These are phyloP conservation scores for Suillus alpinus DNA, from an alignment of 768 basidiomycete species.

Conservation along the genomic window DNA sequence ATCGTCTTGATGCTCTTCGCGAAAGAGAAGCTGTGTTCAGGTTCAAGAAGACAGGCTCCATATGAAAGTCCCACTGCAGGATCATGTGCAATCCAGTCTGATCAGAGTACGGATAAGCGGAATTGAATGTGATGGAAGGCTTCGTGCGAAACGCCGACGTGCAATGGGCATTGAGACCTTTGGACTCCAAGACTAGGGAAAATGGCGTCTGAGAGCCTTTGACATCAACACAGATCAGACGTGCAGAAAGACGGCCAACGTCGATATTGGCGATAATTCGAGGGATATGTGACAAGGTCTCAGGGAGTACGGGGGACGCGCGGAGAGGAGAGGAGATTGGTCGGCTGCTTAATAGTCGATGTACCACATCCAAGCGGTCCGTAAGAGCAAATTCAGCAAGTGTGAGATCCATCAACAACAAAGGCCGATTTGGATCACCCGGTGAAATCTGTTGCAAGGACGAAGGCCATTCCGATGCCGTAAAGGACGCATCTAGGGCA, in stretches of 20 bases:
- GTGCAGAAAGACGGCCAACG: slow-evolving; percentile 48
- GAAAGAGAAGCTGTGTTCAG: slow-evolving; percentile 31
- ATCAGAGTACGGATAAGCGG: slow-evolving; percentile 22
- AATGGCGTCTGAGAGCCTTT: slow-evolving; percentile 40
- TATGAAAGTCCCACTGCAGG: slow-evolving; percentile 36
- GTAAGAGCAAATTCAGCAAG: slow-evolving; percentile 47
- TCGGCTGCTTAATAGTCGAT: slow-evolving; percentile 32
- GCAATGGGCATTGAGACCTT: slow-evolving; percentile 45
- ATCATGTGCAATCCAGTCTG: slow-evolving; percentile 45
- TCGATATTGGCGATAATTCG: slow-evolving; percentile 45
- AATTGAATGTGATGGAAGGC: slow-evolving; percentile 12
- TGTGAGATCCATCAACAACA: slow-evolving; percentile 46
- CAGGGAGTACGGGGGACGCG: slow-evolving; percentile 23
- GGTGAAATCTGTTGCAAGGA: slow-evolving; percentile 52
- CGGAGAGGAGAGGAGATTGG: slow-evolving; percentile 17
- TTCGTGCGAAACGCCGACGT: slow-evolving; percentile 41
- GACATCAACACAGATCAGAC: slow-evolving; percentile 47
- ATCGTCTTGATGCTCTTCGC: slow-evolving; percentile 26
- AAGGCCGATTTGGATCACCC: slow-evolving; percentile 58
- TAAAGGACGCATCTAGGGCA: slow-evolving; percentile 23
- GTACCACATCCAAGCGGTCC: slow-evolving; percentile 53
- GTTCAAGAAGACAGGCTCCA: slow-evolving; percentile 54
- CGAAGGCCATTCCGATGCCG: slow-evolving; percentile 61
- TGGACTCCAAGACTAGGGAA: slow-evolving; percentile 54
- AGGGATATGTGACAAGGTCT: slow-evolving; percentile 43